Conservation (phyloP, 768 basidiomycete genomes). For the Lactarius pseudohatsudake region DNA sequence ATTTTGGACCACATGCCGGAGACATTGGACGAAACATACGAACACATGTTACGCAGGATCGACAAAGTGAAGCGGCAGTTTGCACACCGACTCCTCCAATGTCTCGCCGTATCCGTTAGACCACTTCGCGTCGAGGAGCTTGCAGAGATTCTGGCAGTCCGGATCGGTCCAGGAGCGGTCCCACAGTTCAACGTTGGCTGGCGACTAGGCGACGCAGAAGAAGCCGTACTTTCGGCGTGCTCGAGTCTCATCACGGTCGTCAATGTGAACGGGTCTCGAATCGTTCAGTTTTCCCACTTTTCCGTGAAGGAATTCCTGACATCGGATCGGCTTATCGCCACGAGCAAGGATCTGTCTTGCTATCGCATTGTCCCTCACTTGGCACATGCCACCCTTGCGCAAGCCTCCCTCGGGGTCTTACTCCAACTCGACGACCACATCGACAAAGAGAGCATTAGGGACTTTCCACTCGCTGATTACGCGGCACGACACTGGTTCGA, state of each 20-base stretch:
- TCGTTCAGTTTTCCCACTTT: slow-evolving; percentile 17
- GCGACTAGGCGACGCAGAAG: slow-evolving; percentile 2
- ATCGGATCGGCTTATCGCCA: no score
- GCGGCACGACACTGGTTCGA: slow-evolving; percentile 1
- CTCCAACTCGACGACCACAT: background rate
- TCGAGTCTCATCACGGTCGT: slow-evolving; percentile 6
- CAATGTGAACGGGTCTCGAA: background rate
- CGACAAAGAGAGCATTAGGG: background rate
- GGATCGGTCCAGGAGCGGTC: background rate
- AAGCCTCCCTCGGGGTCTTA: background rate
- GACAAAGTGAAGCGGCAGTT: no score
- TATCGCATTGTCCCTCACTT: background rate
- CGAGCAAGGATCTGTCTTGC: background rate
- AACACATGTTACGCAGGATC: no score
- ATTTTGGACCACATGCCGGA: no score
- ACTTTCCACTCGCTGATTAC: background rate
- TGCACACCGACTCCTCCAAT: no score
- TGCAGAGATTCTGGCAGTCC: slow-evolving; percentile 10
- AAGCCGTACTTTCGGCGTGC: background rate
- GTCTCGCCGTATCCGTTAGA: no score
- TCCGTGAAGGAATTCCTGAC: slow-evolving; percentile 16
- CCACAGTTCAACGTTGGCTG: background rate
- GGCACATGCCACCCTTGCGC: background rate
- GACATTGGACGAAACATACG: no score
- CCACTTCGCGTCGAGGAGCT: no score